Evolutionary conservation across 805 yeast genomes (phyloP).

Genomic region (Cyberlindnera suaveolens): DNA sequence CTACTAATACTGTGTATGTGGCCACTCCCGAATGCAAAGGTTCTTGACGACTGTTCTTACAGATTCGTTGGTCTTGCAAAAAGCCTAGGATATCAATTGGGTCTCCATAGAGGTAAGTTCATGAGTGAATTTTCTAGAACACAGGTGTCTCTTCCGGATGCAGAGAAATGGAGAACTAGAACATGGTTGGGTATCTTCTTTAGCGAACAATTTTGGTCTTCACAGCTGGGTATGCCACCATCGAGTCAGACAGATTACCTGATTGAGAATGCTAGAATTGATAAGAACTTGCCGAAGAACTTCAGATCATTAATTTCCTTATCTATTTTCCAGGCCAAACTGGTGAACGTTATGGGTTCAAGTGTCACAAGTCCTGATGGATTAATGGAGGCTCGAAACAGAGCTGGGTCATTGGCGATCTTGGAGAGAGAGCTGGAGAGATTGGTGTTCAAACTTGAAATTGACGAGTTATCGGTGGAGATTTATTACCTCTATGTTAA

Average conservation of each 20-base stretch:
- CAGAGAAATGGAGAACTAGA: constrained; percentile 90
- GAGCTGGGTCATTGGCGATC: constrained; percentile 75
- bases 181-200: constrained; percentile 88
- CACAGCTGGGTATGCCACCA: constrained; percentile 82
- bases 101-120: constrained; percentile 87
- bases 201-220: constrained; percentile 87
- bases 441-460: constrained; percentile 56
- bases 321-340: constrained; percentile 76
- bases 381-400: constrained; percentile 70
- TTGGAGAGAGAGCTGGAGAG: constrained; percentile 74
- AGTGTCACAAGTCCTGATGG: constrained; percentile 86
- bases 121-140: constrained; percentile 86
- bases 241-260: constrained; percentile 77
- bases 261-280: constrained; percentile 71
- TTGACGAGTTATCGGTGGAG: constrained; percentile 65
- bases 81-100: constrained; percentile 75
- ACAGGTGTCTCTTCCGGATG: constrained; percentile 82
- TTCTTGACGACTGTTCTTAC: constrained; percentile 85
- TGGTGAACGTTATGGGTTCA: constrained; percentile 82
- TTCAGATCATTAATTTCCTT: constrained; percentile 68
- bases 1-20: constrained; percentile 76
- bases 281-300: constrained; percentile 53
- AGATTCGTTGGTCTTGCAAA: constrained; percentile 86
- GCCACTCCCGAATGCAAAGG: constrained; percentile 92
- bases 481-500: constrained; percentile 74